Conservation (phyloP, 345 rosid species). For the Eucalyptus microcorys region DNA sequence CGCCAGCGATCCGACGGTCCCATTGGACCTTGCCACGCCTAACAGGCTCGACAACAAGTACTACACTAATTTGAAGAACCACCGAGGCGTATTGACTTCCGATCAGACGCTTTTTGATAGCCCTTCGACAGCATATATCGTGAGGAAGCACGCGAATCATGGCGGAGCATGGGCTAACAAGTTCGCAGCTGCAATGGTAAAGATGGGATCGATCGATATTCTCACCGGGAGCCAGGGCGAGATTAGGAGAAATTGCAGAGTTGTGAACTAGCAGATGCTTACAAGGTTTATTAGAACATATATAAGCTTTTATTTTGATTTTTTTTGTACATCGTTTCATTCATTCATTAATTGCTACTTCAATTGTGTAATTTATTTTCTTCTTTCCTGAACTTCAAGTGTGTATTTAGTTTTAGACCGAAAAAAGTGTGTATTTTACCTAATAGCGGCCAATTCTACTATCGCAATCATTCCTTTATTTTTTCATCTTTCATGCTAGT, state of each 20-base stretch:
- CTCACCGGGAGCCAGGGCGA: conserved; percentile 9
- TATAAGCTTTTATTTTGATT: background rate
- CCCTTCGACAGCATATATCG: background rate
- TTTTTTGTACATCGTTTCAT: background rate
- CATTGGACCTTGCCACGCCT: background rate
- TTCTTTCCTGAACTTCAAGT: background rate
- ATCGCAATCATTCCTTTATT: background rate
- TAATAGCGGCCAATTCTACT: background rate
- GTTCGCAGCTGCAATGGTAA: conserved; percentile 7
- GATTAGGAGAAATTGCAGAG: background rate
- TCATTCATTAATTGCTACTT: background rate
- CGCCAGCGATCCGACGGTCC: background rate
- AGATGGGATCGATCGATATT: conserved; percentile 10
- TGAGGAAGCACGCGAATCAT: background rate
- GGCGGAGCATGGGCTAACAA: background rate
- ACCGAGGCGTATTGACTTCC: background rate
- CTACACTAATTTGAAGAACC: background rate
- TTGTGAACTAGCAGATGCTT: background rate
- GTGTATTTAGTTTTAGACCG: background rate
- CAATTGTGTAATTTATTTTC: background rate
- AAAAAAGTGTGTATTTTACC: background rate
- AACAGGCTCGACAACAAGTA: background rate
- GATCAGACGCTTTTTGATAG: background rate
- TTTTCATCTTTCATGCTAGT: background rate
- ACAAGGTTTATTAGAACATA: background rate